Percentiles rank a stretch among this genome's conserved stretches.
These are phyloP conservation scores for Sindora glabra DNA, from an alignment of 306 rosid species.

Conservation along the genomic window DNA sequence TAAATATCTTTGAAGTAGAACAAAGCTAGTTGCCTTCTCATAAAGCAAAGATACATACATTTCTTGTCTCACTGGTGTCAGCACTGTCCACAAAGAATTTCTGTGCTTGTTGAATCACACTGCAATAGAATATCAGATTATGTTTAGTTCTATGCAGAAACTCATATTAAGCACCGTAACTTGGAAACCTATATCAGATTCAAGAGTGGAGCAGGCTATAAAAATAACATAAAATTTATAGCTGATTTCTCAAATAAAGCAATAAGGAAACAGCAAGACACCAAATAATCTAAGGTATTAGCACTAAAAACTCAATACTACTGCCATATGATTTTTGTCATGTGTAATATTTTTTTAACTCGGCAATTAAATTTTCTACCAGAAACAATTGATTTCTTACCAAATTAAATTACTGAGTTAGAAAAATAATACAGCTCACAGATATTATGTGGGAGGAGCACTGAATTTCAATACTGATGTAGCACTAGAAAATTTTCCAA, in stretches of 20 bases:
- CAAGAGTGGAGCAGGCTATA: constrained; percentile 9
- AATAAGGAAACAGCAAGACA: no score
- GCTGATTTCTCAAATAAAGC: neutral
- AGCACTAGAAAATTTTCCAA: neutral
- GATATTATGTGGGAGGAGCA: no score
- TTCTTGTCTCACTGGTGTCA: constrained; percentile 66
- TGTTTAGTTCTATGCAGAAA: constrained; percentile 17
- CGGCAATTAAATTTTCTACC: no score
- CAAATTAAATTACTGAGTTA: no score
- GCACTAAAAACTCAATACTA: no score
- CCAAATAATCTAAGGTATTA: neutral
- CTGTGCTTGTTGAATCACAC: constrained; percentile 79
- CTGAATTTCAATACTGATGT: no score
- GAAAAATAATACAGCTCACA: no score
- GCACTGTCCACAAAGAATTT: constrained; percentile 51
- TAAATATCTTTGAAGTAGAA: no score
- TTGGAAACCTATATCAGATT: constrained; percentile 6
- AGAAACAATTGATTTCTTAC: no score
- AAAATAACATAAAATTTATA: neutral
- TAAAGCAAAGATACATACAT: constrained; percentile 41
- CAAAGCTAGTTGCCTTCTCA: neutral
- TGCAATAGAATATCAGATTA: constrained; percentile 30
- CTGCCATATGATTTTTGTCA: no score
- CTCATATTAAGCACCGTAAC: constrained; percentile 2
- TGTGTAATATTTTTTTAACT: no score